Conservation (phyloP, 1,284 basidiomycete genomes). For the Heterobasidion occidentale region DNA sequence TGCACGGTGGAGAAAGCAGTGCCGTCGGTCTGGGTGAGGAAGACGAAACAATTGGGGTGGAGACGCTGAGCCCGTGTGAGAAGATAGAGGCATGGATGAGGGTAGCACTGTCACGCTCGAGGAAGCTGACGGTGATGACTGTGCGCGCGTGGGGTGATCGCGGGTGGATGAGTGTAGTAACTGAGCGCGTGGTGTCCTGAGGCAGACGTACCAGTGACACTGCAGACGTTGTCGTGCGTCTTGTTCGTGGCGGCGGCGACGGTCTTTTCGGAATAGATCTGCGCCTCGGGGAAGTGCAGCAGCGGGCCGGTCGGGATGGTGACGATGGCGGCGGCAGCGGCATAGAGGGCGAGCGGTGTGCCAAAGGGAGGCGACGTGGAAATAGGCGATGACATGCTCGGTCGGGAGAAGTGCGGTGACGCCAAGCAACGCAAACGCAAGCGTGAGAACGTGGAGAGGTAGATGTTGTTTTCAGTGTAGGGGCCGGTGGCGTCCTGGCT, state of each 20-base stretch:
- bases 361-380: slow-evolving; percentile 29
- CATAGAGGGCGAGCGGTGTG: slow-evolving; percentile 43
- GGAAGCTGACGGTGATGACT: slow-evolving; percentile 48
- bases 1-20: slow-evolving; percentile 43
- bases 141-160: background rate
- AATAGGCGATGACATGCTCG: slow-evolving; percentile 13
- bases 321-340: slow-evolving; percentile 41
- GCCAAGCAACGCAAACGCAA: slow-evolving; percentile 44
- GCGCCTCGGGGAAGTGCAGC: slow-evolving; percentile 61
- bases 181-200: background rate
- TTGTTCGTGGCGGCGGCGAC: slow-evolving; percentile 45
- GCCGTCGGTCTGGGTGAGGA: slow-evolving; percentile 53
- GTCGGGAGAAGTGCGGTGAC: slow-evolving; percentile 48
- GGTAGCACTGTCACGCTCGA: slow-evolving; percentile 55
- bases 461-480: slow-evolving; percentile 56
- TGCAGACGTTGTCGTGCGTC: slow-evolving; percentile 61
- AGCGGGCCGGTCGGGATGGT: slow-evolving; percentile 65
- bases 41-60: slow-evolving; percentile 40
- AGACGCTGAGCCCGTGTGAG: slow-evolving; percentile 43
- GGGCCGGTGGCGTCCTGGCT: slow-evolving; percentile 35
- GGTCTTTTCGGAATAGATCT: slow-evolving; percentile 70
- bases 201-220: slow-evolving; percentile 35
- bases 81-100: slow-evolving; percentile 55
- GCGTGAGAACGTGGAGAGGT: slow-evolving; percentile 54
- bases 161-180: too few species aligned